Conservation (phyloP, 225 moss, liverwort and hornwort genomes). For the Straminergon stramineum region DNA sequence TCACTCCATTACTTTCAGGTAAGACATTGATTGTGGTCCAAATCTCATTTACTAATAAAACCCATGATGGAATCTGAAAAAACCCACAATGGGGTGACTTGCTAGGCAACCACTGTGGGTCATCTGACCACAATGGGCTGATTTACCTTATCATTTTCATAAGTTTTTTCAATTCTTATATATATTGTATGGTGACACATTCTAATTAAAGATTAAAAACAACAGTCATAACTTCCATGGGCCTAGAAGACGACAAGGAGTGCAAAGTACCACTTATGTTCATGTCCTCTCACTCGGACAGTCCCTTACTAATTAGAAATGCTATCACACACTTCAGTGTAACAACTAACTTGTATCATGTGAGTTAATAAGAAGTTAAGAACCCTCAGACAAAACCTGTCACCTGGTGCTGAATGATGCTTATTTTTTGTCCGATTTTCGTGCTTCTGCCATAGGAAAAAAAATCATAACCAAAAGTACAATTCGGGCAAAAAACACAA, state of each 20-base stretch:
- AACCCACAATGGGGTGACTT: too few species aligned
- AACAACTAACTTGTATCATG: not conserved
- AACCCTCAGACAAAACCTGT: not conserved
- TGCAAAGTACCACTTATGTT: not conserved
- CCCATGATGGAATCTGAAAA: too few species aligned
- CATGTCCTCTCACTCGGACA: not conserved
- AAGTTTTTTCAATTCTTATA: not conserved
- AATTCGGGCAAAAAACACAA: too few species aligned
- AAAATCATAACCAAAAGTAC: not conserved
- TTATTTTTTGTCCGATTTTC: fast-evolving
- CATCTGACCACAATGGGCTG: too few species aligned
- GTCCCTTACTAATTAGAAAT: not conserved
- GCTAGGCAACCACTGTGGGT: too few species aligned
- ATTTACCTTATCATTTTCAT: too few species aligned
- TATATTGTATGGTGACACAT: not conserved
- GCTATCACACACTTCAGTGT: not conserved
- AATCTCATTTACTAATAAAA: too few species aligned
- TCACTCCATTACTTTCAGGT: too few species aligned
- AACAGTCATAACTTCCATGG: not conserved
- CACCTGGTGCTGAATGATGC: not conserved
- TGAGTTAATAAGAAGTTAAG: not conserved
- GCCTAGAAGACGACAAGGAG: too few species aligned
- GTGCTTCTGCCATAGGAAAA: not conserved
- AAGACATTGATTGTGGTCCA: too few species aligned
- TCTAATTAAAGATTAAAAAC: not conserved